Base-by-base conservation (phyloP, 2,329 filamentous ascomycete species). In the Didymella lethalis region DNA sequence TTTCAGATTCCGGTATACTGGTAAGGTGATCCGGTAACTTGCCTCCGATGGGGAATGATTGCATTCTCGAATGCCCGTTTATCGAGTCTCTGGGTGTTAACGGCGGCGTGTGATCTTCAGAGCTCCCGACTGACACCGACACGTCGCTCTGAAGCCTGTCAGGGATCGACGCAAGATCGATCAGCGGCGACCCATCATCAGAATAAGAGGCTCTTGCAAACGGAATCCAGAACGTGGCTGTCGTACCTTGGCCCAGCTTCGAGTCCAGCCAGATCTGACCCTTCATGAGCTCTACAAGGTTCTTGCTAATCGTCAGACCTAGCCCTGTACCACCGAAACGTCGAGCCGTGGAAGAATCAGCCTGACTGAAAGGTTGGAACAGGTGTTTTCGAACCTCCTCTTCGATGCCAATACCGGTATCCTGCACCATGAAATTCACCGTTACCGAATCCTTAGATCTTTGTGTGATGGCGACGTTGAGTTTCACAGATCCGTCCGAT, bases 331-430 rank as follows among this genome's bases (percentile, higher is more conserved):
- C 91, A 38, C 90, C 90, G 73, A 92, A 93, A n/a, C 87, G 84
- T 52, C 90, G 82, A 18, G 90, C 90, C 0, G 91, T 93, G 3
- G 90, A 93, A 1, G 90, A 87, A 70, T 94, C 91, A 4, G 90
- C 91, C 75, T 95, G 91, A 61, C 88, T 91, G 75, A 94, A 95
- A 0, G 91, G 91, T 64, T 89, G 88, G 77, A 94, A 95, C 0
- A 94, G 80, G 36, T 85, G 85, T 68, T 87, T 88, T 18, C 87
- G 84, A 5, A 93, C 89, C 55, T 91, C 88, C 47, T 93, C 88
- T 63, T 92, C 89, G 31, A 94, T 93, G 3, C 91, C 91, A 49
- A 94, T 93, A 0, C 91, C 91, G 0, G 89, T 91, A 65, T 95
- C 91, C 72, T 90, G 86, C 6, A 95, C 84, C 0, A 85, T 84